phyloP scores from a whole-genome alignment of 352 stramenopile species.

The Ophiocytium majus region DNA sequence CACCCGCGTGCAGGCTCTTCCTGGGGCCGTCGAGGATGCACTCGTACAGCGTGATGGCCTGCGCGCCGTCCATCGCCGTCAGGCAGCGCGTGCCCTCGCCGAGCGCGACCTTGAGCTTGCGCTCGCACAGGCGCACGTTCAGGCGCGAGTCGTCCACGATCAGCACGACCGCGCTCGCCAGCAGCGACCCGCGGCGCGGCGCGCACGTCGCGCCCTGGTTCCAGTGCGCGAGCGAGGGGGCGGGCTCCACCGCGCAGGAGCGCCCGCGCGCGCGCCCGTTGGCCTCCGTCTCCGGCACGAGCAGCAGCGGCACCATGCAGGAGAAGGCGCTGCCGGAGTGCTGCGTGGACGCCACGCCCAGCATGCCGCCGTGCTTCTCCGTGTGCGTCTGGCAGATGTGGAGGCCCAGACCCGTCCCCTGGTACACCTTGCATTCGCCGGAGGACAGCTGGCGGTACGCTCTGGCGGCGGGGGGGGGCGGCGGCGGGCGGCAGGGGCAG shows the following conservation, averaged over 20 bases:
- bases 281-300: not conserved
- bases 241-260: not conserved
- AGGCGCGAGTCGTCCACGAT: conserved; percentile 25
- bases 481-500: too few relatives aligned
- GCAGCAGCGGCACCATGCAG: not conserved
- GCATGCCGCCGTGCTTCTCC: not conserved
- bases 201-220: too few relatives aligned
- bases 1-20: too few relatives aligned
- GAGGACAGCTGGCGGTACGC: conserved; percentile 19
- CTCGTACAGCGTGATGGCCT: not conserved
- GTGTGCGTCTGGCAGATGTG: conserved; percentile 26
- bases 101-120: conserved; percentile 8
- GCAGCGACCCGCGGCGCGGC: not conserved
- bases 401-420: conserved; percentile 14
- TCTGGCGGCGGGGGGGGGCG: too few relatives aligned
- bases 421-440: not conserved
- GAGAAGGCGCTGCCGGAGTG: not conserved
- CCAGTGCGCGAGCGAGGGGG: not conserved
- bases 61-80: not conserved
- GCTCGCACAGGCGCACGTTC: conserved; percentile 8
- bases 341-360: conserved; percentile 10
- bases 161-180: not conserved
- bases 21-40: not conserved
- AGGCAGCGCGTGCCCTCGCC: not conserved
- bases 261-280: not conserved